A percentile compares a stretch with the other conserved stretches of the same genome.
These are phyloP conservation scores for Leishmania mexicana DNA, from an alignment of 208 protist genomes.

Conservation along the genomic window DNA sequence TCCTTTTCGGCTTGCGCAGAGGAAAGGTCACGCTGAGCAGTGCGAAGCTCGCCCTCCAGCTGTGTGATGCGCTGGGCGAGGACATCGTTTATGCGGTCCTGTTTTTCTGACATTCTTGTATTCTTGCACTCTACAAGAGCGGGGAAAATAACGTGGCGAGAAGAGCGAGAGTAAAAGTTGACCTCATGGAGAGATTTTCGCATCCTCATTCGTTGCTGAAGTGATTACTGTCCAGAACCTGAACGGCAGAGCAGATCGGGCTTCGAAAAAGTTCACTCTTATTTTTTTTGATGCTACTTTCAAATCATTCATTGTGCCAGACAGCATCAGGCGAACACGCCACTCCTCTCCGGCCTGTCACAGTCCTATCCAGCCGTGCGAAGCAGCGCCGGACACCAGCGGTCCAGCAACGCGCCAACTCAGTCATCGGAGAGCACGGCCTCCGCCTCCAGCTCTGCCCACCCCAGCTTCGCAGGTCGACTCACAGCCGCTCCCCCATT, in stretches of 20 bases:
- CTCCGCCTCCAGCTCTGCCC: neutral
- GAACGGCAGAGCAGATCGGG: neutral
- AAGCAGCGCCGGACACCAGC: neutral
- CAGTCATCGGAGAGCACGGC: neutral
- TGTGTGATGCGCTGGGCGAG: slow-evolving; percentile 76
- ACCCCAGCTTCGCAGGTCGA: neutral
- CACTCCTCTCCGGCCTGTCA: neutral
- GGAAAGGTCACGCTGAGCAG: slow-evolving; percentile 31
- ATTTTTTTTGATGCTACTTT: neutral
- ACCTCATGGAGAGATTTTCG: neutral
- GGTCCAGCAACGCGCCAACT: neutral
- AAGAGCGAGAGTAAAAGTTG: slow-evolving; percentile 27
- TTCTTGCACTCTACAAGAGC: neutral
- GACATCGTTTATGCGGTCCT: slow-evolving; percentile 56
- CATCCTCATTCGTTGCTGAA: neutral
- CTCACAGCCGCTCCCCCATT: neutral
- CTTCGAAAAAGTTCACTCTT: neutral
- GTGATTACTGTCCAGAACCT: neutral
- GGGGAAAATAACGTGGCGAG: neutral
- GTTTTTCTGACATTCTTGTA: slow-evolving; percentile 40
- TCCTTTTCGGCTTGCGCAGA: slow-evolving; percentile 34
- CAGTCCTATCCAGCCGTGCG: neutral
- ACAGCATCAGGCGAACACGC: neutral
- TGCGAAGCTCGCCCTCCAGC: slow-evolving; percentile 60
- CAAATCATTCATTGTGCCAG: neutral